A percentile compares a stretch with the other conserved stretches of the same genome.
These are phyloP conservation scores for Leccinum sublutescens DNA, from an alignment of 768 basidiomycete species.

Conservation along the genomic window DNA sequence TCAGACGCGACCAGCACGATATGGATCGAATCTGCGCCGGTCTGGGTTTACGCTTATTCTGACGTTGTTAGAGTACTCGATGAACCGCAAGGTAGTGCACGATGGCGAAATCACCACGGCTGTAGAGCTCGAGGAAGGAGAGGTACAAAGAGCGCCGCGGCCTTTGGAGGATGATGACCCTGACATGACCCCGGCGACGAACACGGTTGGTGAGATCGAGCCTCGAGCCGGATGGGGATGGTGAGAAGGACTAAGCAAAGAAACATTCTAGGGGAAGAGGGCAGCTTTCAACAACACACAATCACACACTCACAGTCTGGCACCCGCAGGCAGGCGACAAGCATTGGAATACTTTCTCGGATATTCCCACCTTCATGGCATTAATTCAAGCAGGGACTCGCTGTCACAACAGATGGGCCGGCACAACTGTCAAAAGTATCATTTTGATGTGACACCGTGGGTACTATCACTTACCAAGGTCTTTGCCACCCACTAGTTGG, in stretches of 20 bases:
- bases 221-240: neutral
- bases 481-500: no score
- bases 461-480: no score
- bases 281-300: neutral
- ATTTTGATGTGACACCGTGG: no score
- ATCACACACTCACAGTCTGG: neutral
- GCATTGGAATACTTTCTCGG: neutral
- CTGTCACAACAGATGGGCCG: no score
- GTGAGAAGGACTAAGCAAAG: neutral
- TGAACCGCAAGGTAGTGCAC: slow-evolving; percentile 51
- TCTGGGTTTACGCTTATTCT: slow-evolving; percentile 53
- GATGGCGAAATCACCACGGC: slow-evolving; percentile 25
- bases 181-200: neutral
- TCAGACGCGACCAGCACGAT: slow-evolving; percentile 60
- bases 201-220: neutral
- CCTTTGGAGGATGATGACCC: neutral
- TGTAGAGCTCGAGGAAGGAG: slow-evolving; percentile 34
- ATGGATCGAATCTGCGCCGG: slow-evolving; percentile 63
- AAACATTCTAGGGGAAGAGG: neutral
- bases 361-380: neutral
- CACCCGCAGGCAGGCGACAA: neutral
- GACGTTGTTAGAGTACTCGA: slow-evolving; percentile 56
- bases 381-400: neutral
- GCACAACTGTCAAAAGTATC: no score
- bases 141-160: neutral